phyloP scores from a whole-genome alignment of 352 stramenopile species.

The Globisporangium alternatum region DNA sequence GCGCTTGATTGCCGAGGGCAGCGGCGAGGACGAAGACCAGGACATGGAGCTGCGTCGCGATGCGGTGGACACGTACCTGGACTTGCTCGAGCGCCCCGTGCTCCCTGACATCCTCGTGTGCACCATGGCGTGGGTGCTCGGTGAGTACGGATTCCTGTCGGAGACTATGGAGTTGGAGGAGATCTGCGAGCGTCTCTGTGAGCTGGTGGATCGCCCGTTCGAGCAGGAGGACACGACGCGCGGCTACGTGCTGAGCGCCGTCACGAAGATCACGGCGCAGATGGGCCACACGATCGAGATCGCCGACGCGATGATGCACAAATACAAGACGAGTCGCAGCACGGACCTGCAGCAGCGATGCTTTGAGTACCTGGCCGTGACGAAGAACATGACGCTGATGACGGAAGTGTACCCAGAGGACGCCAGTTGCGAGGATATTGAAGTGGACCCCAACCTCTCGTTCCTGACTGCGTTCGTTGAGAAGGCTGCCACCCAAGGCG shows the following conservation, averaged over 20 bases:
- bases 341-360: constrained; percentile 98
- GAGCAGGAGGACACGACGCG: constrained; percentile 91
- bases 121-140: constrained; percentile 98
- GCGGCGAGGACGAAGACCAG: constrained; percentile 95
- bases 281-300: constrained; percentile 88
- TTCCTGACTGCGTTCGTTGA: constrained; percentile 96
- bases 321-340: constrained; percentile 95
- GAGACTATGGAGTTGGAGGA: constrained; percentile 91
- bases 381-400: constrained; percentile 91
- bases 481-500: constrained; percentile 89
- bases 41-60: constrained; percentile 96
- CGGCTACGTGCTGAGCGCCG: constrained; percentile 93
- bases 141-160: constrained; percentile 98
- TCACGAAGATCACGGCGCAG: constrained; percentile 98
- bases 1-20: constrained; percentile 97
- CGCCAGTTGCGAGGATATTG: constrained; percentile 93
- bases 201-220: constrained; percentile 86
- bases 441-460: constrained; percentile 94
- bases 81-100: constrained; percentile 93
- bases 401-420: constrained; percentile 95
- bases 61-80: constrained; percentile 96
- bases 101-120: constrained; percentile 96
- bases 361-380: constrained; percentile 96
- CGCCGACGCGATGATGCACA: constrained; percentile 94
- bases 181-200: constrained; percentile 94